Evolutionary conservation across 1,139 yeast genomes (phyloP), one percentile per base, ranked within the genome.

Genomic region (Yamadazyma songkhlaensis): DNA sequence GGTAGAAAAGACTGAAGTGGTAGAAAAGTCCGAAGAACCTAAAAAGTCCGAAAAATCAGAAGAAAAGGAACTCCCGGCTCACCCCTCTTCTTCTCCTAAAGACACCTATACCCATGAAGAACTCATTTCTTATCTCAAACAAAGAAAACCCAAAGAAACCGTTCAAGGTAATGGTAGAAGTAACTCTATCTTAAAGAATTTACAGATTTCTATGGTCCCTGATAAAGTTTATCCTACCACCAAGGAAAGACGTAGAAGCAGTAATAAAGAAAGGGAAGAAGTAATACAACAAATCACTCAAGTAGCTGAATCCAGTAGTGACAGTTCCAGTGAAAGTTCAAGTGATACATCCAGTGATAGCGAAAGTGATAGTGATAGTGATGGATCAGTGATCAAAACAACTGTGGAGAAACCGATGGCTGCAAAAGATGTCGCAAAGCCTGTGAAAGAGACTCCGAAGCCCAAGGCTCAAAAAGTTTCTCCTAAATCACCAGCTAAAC

Each of bases 181-280:
- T 3, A 38, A 32, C 11, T 5, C 34, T 8, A 28, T 38, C 12
- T 27, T 38, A 36, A 46, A 47, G 21, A 44, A 37, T 31, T 31
- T 43, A 27, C 41, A 30, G 21, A 45, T 45, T 14, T 29, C 29
- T 9, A 44, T 48, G 45, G 45, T 44, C 12, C 44, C 46, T 13
- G 47, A 43, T 32, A 40, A 41, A 24, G 39, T 48, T 2, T 48
- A 46, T 31, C 51, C 51, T 4, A 22, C 28, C 6, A 26, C 34
- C 3, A 23, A 17, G 20, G 34, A 32, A 9, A 33, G 44, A 10
- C 26, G 39, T 13, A 33, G 44, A 29, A 35, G 37, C 10, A 25
- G 34, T 31, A 23, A 25, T 9, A 35, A 26, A 10, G 20, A 17
- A n/a, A 22, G 15, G 32, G 32, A 25, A 29, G 36, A 8, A 10